Percentiles rank a stretch among this genome's conserved stretches.
phyloP scores from a whole-genome alignment of 257 asterid genomes.

The Sherardia arvensis region DNA sequence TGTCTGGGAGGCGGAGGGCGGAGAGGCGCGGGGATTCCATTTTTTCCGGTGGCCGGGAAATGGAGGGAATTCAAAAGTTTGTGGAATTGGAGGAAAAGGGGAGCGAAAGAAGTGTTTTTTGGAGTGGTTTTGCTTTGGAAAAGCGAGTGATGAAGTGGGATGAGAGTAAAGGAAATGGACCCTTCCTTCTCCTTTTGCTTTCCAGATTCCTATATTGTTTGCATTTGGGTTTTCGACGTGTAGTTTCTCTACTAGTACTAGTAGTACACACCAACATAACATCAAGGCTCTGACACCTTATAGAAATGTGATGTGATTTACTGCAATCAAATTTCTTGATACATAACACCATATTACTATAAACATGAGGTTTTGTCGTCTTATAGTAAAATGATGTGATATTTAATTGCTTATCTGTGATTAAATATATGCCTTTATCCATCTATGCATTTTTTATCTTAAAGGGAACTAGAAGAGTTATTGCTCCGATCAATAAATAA shows the following conservation, averaged over 20 bases:
- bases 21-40: conserved; percentile 15
- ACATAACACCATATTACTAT: too few species aligned
- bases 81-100: neutral
- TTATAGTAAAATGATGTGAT: too few species aligned
- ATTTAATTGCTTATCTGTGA: too few species aligned
- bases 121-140: conserved; percentile 11
- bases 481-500: too few species aligned
- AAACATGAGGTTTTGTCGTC: too few species aligned
- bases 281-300: too few species aligned
- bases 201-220: neutral
- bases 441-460: too few species aligned
- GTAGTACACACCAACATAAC: too few species aligned
- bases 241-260: neutral
- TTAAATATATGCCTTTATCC: too few species aligned
- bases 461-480: too few species aligned
- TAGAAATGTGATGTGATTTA: too few species aligned
- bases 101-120: neutral
- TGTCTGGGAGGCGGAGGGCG: conserved; percentile 2
- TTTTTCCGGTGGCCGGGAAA: neutral
- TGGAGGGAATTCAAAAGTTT: conserved; percentile 1
- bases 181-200: neutral
- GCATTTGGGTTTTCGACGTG: neutral
- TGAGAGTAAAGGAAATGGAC: conserved; percentile 5
- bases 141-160: conserved; percentile 8
- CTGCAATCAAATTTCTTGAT: too few species aligned